Evolutionary conservation across 2,329 filamentous ascomycete species (phyloP).

Genomic region (Diaporthe batatas): DNA sequence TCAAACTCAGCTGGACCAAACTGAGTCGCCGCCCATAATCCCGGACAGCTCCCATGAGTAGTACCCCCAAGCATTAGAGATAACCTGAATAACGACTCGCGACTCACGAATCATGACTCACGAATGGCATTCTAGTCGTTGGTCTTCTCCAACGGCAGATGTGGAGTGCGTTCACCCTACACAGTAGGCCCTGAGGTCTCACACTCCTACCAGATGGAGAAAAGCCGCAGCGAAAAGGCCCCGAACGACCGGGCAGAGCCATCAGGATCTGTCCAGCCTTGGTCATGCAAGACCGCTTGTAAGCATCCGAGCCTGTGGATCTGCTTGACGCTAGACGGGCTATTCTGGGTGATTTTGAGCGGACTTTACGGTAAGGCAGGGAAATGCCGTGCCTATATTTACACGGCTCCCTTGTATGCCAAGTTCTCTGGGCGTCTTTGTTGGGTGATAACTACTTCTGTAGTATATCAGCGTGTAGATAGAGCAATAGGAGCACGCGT

Average conservation of each 20-base stretch:
- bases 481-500: neutral
- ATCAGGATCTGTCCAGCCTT: neutral
- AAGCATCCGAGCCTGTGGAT: neutral
- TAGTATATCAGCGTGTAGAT: neutral
- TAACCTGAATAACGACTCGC: neutral
- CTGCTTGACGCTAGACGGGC: too few species aligned
- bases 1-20: too few species aligned
- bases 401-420: neutral
- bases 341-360: neutral
- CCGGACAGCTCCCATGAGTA: neutral
- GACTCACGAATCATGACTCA: slow-evolving; percentile 9
- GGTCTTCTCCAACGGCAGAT: slow-evolving; percentile 16
- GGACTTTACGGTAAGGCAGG: neutral
- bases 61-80: neutral
- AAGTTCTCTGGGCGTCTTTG: neutral
- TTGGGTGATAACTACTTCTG: too few species aligned
- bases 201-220: neutral
- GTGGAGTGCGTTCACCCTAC: neutral
- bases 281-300: neutral
- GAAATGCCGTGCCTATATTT: neutral
- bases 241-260: neutral
- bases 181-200: neutral
- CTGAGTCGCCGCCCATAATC: neutral
- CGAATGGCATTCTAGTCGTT: neutral
- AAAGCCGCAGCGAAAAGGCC: neutral